phyloP scores from a whole-genome alignment of 1,139 yeast genomes.

The Diutina mesorugosa region DNA sequence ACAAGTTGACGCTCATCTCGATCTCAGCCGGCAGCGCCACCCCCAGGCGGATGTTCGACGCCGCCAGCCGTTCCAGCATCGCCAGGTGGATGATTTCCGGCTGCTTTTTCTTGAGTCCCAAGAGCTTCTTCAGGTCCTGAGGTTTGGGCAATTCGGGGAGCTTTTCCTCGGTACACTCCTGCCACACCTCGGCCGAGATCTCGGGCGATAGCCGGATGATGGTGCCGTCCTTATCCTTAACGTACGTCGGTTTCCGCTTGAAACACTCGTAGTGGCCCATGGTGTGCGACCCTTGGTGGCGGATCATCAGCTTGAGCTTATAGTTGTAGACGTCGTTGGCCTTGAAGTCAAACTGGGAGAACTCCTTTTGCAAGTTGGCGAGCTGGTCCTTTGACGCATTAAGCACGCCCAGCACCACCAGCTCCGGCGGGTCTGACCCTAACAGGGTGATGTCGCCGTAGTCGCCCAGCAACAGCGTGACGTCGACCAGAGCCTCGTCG shows the following conservation, averaged over 20 bases:
- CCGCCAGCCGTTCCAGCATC: background rate
- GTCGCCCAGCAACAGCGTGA: background rate
- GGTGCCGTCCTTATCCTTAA: slow-evolving; percentile 15
- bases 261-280: slow-evolving; percentile 86
- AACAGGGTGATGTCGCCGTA: background rate
- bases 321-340: slow-evolving; percentile 39
- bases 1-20: background rate
- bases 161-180: background rate
- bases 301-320: slow-evolving; percentile 55
- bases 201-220: background rate
- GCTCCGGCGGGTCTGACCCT: background rate
- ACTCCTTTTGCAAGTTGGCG: slow-evolving; percentile 23
- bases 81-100: background rate
- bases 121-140: background rate
- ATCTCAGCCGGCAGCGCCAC: background rate
- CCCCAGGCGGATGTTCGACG: background rate
- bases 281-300: slow-evolving; percentile 82
- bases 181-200: background rate
- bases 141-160: background rate
- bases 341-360: slow-evolving; percentile 27
- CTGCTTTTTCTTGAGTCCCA: background rate
- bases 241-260: slow-evolving; percentile 52
- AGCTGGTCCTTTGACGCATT: slow-evolving; percentile 22
- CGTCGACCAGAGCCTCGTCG: background rate
- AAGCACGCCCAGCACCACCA: background rate